A percentile compares a stretch with the other conserved stretches of the same genome.
Evolutionary conservation across 495 filamentous ascomycete genomes (phyloP).

Genomic region (Entonaema liquescens): DNA sequence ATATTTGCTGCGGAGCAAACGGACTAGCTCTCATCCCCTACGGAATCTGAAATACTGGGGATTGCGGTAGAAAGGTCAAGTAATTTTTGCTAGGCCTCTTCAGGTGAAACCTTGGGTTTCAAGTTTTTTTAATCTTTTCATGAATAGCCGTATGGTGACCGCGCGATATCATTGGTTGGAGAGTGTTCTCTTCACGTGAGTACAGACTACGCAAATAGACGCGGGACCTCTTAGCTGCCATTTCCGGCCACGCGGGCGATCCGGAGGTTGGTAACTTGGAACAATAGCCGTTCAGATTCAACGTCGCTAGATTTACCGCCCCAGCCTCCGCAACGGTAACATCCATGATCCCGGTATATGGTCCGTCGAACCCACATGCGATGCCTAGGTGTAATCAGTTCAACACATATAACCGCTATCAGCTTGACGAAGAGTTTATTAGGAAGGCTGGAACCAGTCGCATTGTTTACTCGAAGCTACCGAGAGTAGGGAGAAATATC

Average conservation of each 20-base stretch:
- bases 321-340: not conserved
- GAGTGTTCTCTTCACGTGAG: not conserved
- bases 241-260: not conserved
- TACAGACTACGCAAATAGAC: not conserved
- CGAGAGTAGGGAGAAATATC: not conserved
- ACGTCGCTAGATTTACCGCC: not conserved
- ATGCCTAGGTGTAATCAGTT: constrained; percentile 37
- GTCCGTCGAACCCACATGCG: not conserved
- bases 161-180: not conserved
- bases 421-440: not conserved
- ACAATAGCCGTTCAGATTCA: not conserved
- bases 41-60: not conserved
- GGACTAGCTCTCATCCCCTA: not conserved
- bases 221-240: not conserved
- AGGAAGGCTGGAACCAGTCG: not conserved
- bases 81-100: not conserved
- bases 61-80: not conserved
- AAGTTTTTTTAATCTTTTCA: not conserved
- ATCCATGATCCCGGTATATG: not conserved
- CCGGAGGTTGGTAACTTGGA: not conserved
- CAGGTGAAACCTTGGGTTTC: not conserved
- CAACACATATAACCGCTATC: not conserved
- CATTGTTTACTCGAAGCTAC: not conserved
- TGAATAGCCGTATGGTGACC: not conserved
- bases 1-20: not conserved